Evolutionary conservation across 768 basidiomycete species (phyloP).

Genomic region (Pluteus cervinus): DNA sequence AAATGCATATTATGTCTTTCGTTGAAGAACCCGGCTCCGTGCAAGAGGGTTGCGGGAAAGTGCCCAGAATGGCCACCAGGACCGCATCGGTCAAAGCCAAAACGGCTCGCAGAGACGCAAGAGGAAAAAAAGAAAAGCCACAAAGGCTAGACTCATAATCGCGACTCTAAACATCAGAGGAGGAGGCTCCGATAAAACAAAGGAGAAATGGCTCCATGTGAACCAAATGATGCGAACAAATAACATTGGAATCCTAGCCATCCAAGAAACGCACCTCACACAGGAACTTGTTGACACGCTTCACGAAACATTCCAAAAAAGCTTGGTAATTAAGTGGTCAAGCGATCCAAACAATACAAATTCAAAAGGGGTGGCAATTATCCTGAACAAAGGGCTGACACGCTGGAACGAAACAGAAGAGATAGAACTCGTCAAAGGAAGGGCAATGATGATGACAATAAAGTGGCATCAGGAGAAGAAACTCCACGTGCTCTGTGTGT

Average conservation of each 20-base stretch:
- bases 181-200: not conserved
- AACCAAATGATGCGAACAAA: conserved; percentile 18
- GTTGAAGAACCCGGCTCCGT: too few relatives aligned
- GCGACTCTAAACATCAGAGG: conserved; percentile 21
- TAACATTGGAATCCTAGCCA: conserved; percentile 19
- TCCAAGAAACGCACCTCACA: conserved; percentile 27
- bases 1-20: too few relatives aligned
- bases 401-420: conserved; percentile 9
- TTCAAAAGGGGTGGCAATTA: conserved; percentile 24
- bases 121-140: conserved; percentile 6
- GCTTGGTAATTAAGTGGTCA: conserved; percentile 15
- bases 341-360: conserved; percentile 11
- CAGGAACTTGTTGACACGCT: conserved; percentile 7
- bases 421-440: conserved; percentile 17
- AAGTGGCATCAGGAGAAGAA: conserved; percentile 12
- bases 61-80: too few relatives aligned
- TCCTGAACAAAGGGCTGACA: conserved; percentile 24
- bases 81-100: too few relatives aligned
- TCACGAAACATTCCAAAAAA: conserved; percentile 5
- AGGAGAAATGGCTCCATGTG: conserved; percentile 19
- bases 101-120: too few relatives aligned
- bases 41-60: too few relatives aligned
- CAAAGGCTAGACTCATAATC: conserved; percentile 9
- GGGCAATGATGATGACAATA: conserved; percentile 14
- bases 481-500: conserved; percentile 24